Conservation (phyloP, 768 basidiomycete species). For the Russula sp. region DNA sequence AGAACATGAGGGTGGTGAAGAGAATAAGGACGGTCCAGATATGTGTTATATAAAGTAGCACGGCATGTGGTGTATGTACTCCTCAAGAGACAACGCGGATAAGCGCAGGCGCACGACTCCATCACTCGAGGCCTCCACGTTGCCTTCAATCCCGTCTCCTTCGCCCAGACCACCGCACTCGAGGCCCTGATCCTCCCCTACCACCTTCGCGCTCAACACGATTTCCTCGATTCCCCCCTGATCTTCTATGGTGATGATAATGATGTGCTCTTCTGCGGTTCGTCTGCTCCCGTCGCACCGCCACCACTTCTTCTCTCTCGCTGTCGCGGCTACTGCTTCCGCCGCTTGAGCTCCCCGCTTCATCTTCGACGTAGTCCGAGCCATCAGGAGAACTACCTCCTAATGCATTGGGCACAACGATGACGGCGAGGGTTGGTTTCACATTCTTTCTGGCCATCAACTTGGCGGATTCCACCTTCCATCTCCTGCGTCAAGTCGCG, state of each 20-base stretch:
- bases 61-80: too few relatives aligned
- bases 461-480: conserved; percentile 11
- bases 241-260: background rate
- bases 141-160: conserved; percentile 3
- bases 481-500: conserved; percentile 10
- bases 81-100: background rate
- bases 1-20: conserved; percentile 14
- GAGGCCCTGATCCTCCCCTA: background rate
- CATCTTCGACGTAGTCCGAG: conserved; percentile 3
- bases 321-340: background rate
- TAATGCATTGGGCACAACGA: background rate
- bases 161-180: conserved; percentile 12
- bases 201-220: background rate
- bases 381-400: background rate
- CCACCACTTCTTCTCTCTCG: conserved; percentile 3
- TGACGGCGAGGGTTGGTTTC: background rate
- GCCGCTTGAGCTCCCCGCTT: background rate
- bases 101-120: background rate
- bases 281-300: background rate
- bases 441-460: background rate
- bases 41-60: background rate
- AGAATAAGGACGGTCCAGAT: background rate
- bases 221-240: background rate
- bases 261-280: background rate
- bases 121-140: conserved; percentile 4